Evolutionary conservation across 306 rosid species (phyloP), one percentile per base, ranked within the genome.

Genomic region (Casuarina cunninghamiana): DNA sequence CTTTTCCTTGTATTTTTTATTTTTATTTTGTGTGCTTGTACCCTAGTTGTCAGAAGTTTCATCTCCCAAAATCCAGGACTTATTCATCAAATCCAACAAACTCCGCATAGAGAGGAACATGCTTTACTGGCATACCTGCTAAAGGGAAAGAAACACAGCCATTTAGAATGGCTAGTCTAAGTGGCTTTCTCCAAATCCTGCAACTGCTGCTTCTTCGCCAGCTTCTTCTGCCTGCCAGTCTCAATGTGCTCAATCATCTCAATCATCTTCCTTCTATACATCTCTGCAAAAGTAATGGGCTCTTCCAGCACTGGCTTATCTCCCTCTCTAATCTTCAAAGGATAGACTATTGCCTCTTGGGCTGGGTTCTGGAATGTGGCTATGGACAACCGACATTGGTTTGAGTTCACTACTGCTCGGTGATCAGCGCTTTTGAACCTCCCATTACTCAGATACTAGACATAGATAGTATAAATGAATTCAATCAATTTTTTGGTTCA

Each of bases 391-490:
- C 99, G 84, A 69, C 91, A 89, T 5, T 35, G 8, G 80, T 91
- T 84, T 0, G 97, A 91, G 88, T 95, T 95, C 84, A 95, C 99
- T 74, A 93, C 99, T 19, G 97, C 99, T 74, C 86, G 93, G 57
- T 95, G 99, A 71, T 95, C 97, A 8, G 97, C 99, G 35, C 86
- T 95, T 86, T 85, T 95, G 87, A 95, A 95, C 84, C 96, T 90
- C 69, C 99, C 97, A 61, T 95, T 93, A 66, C 99, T 91, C 72
- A 95, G 76, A 85, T 12, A 90, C 98, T 92, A 75, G 83, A 13
- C 60, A 21, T 35, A 26, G 32, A 26, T 1, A 26, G 1, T 26
- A 26, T 26, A 26, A 26, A 26, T 0, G 32, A 26, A 26, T 26
- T 26, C 32, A 26, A 26, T 4, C 50, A 5, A 10, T 46, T 46